Evolutionary conservation across 2,329 filamentous ascomycete genomes (phyloP).

Genomic region (Alternaria metachromatica): DNA sequence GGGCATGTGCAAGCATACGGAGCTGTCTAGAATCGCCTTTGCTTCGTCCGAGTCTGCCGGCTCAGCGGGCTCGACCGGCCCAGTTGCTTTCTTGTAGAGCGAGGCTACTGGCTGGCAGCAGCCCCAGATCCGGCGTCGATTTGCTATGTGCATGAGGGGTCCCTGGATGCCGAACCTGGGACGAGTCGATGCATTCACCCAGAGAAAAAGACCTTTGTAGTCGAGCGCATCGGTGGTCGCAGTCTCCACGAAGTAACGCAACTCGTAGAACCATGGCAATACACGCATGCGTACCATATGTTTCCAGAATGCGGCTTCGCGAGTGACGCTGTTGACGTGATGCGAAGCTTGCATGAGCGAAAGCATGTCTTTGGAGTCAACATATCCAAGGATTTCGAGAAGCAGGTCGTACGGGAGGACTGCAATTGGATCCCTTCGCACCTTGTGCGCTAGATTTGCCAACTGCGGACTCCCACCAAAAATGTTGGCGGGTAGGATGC

Average conservation of each 20-base stretch:
- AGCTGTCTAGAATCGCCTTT: conserved; percentile 8
- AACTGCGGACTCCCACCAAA: background rate
- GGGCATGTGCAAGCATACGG: conserved; percentile 8
- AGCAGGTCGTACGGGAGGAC: conserved; percentile 23
- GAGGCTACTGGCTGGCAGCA: conserved; percentile 12
- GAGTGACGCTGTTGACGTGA: conserved; percentile 13
- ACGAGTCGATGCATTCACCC: conserved; percentile 25
- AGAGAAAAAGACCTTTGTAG: conserved; percentile 28
- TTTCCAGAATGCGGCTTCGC: conserved; percentile 18
- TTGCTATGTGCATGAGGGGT: conserved; percentile 39
- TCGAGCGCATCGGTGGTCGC: conserved; percentile 12
- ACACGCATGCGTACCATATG: conserved; percentile 18
- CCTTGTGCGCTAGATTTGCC: conserved; percentile 5
- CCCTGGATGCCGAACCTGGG: conserved; percentile 26
- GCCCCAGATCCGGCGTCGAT: conserved; percentile 42
- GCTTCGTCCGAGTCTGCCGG: conserved; percentile 8
- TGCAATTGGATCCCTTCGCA: conserved; percentile 17
- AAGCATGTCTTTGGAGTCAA: conserved; percentile 9
- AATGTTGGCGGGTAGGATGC: conserved; percentile 13
- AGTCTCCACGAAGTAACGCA: background rate
- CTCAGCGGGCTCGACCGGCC: background rate
- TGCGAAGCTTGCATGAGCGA: conserved; percentile 21
- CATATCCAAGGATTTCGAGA: conserved; percentile 7
- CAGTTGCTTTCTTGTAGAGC: background rate
- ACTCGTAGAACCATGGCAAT: conserved; percentile 23